phyloP scores from a whole-genome alignment of 176 grass and related monocot species.

The Rhynchospora pubera region DNA sequence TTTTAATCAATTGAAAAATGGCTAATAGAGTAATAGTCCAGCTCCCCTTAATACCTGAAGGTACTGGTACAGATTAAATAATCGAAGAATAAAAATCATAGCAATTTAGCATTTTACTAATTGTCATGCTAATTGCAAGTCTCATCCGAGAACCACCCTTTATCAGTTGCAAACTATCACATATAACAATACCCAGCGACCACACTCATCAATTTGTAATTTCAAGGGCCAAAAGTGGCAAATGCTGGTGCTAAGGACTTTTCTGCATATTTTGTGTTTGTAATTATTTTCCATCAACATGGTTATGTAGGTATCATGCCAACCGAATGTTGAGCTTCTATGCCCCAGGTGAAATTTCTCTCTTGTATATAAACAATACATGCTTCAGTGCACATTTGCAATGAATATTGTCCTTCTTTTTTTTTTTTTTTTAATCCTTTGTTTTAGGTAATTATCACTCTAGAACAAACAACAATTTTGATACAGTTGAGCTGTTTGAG shows the following conservation, averaged over 20 bases:
- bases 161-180: not conserved
- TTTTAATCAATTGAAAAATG: not conserved
- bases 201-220: not conserved
- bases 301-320: slow-evolving; percentile 75
- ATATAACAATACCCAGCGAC: not conserved
- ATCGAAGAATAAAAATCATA: not conserved
- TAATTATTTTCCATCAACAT: not conserved
- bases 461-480: not conserved
- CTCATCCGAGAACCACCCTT: not conserved
- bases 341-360: slow-evolving; percentile 61
- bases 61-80: not conserved
- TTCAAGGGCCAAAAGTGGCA: not conserved
- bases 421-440: too few relatives aligned
- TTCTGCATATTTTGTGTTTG: not conserved
- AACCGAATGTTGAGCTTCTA: slow-evolving; percentile 99
- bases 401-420: not conserved
- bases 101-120: not conserved
- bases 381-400: not conserved
- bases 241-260: not conserved
- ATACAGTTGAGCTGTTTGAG: not conserved
- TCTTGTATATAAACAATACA: not conserved
- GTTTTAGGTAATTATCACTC: not conserved
- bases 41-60: not conserved
- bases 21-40: not conserved
- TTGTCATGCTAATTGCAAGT: not conserved